These are phyloP conservation scores for Gentiana dahurica DNA, from an alignment of 257 asterid species.

Conservation along the genomic window DNA sequence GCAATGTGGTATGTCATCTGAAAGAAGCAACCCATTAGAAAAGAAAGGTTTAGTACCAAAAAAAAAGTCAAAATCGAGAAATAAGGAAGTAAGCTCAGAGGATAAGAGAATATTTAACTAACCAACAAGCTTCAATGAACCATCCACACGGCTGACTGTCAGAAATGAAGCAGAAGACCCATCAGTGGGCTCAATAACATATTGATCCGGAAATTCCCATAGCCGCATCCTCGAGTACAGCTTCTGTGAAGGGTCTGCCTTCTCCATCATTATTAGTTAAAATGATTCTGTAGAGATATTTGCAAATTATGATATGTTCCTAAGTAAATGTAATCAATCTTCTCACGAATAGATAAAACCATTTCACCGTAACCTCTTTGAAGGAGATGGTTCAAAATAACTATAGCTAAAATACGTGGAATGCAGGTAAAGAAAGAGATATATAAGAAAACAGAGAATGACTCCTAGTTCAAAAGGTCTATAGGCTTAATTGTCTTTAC, in stretches of 20 bases:
- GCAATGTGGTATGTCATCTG: slow-evolving; percentile 58
- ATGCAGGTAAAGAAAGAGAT: too few species aligned
- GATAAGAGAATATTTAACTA: slow-evolving; percentile 2
- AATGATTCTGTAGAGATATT: slow-evolving; percentile 1
- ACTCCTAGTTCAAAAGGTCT: too few species aligned
- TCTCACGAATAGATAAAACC: background rate
- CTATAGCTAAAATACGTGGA: background rate
- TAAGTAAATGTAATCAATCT: background rate
- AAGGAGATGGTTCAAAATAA: background rate
- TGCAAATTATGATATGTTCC: too few species aligned
- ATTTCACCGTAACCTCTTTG: background rate
- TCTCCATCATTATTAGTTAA: slow-evolving; percentile 62
- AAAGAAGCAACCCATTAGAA: slow-evolving; percentile 1
- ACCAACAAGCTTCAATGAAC: slow-evolving; percentile 57
- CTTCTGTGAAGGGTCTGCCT: slow-evolving; percentile 57
- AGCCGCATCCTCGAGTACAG: slow-evolving; percentile 68
- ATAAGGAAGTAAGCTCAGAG: slow-evolving; percentile 4
- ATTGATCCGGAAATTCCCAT: slow-evolving; percentile 87
- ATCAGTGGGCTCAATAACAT: slow-evolving; percentile 74
- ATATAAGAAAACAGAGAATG: too few species aligned
- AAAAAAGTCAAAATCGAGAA: background rate
- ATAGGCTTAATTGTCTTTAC: too few species aligned
- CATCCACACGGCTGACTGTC: slow-evolving; percentile 53
- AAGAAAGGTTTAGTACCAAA: background rate
- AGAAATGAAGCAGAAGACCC: slow-evolving; percentile 64